Percentiles rank a stretch among this genome's conserved stretches.
Evolutionary conservation across 352 stramenopile species (phyloP).

Genomic region (Phytophthora europaea): DNA sequence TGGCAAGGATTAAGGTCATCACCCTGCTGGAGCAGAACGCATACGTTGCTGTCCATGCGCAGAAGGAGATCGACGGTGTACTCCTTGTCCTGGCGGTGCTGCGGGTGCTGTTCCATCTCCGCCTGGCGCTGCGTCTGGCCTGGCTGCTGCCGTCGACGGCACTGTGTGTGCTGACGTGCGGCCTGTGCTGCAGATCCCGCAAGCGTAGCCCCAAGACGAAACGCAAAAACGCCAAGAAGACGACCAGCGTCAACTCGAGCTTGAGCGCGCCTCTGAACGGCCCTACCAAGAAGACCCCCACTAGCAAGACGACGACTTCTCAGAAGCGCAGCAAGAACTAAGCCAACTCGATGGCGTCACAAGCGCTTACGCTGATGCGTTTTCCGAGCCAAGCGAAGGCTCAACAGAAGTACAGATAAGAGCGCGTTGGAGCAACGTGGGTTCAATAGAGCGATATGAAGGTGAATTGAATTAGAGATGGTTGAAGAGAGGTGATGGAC

Average conservation of each 20-base stretch:
- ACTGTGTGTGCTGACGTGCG: constrained; percentile 62
- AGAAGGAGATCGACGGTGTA: constrained; percentile 73
- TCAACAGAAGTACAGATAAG: not conserved
- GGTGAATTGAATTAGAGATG: too few relatives aligned
- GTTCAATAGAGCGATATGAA: too few relatives aligned
- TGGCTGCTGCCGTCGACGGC: constrained; percentile 71
- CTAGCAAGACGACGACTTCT: constrained; percentile 16
- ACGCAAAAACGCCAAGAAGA: constrained; percentile 56
- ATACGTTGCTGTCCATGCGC: constrained; percentile 61
- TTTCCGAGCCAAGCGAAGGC: constrained; percentile 6
- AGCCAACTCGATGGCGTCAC: not conserved
- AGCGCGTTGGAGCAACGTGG: too few relatives aligned
- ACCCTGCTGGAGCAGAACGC: constrained; percentile 68
- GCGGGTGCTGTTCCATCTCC: constrained; percentile 58
- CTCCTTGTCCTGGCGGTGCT: constrained; percentile 59
- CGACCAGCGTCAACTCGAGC: constrained; percentile 23
- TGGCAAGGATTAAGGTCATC: constrained; percentile 60
- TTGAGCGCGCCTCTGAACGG: constrained; percentile 30
- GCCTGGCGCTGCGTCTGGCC: constrained; percentile 54
- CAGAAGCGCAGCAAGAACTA: constrained; percentile 47
- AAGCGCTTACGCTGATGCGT: not conserved
- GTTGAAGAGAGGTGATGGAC: too few relatives aligned
- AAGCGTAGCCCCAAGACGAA: constrained; percentile 59
- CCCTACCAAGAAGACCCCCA: constrained; percentile 31
- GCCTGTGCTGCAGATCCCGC: constrained; percentile 65